Percentiles rank a stretch among this genome's conserved stretches.
phyloP scores from a whole-genome alignment of 495 filamentous ascomycete species.

The Mycothermus thermophilus region DNA sequence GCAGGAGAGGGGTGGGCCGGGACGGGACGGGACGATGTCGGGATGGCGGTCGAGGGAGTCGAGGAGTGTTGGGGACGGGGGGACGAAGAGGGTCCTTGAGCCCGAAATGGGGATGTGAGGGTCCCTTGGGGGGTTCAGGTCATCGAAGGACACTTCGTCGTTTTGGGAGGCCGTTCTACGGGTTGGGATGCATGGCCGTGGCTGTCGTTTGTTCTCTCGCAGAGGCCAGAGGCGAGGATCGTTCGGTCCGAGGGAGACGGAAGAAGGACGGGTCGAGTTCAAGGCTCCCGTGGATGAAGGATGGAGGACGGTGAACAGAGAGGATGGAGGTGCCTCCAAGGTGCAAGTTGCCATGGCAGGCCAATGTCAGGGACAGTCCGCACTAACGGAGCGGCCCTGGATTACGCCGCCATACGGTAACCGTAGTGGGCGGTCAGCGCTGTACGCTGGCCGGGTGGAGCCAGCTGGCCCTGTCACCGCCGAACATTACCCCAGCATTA shows the following conservation, averaged over 20 bases:
- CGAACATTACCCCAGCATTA: no score
- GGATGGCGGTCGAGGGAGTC: no score
- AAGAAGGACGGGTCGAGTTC: neutral
- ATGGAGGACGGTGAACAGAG: neutral
- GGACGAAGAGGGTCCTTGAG: neutral
- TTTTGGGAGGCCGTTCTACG: slow-evolving; percentile 2
- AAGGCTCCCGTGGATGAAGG: neutral
- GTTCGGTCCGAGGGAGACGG: neutral
- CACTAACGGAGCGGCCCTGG: slow-evolving; percentile 1
- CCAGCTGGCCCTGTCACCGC: slow-evolving; percentile 10
- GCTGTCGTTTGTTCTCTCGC: no score
- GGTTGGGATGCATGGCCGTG: slow-evolving; percentile 9
- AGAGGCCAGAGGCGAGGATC: no score
- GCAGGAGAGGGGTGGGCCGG: neutral
- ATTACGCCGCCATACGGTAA: no score
- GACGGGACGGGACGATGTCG: neutral
- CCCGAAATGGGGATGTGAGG: slow-evolving; percentile 2
- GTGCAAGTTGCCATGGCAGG: slow-evolving; percentile 4
- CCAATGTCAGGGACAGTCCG: slow-evolving; percentile 3
- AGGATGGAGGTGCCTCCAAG: no score
- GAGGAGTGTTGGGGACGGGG: neutral
- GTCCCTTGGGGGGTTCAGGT: no score
- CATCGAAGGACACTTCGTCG: slow-evolving; percentile 6
- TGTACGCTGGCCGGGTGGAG: slow-evolving; percentile 7
- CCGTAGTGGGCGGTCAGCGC: slow-evolving; percentile 2